Base-by-base conservation (phyloP, 306 rosid genomes). In the Cucurbita ficifolia region DNA sequence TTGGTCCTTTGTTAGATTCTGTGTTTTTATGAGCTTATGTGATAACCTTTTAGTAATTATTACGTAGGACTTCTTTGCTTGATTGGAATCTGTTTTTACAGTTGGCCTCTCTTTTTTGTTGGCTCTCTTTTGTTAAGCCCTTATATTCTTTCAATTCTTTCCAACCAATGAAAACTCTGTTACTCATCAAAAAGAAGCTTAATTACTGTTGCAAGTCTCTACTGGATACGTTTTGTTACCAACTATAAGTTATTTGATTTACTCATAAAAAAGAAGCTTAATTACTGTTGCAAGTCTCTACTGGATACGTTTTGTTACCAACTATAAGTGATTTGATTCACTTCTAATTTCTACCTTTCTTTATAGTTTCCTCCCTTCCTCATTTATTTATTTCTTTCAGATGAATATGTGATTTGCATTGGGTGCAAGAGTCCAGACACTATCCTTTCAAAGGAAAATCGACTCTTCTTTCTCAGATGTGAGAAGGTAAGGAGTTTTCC, bases 371-470 rank as follows among this genome's bases (percentile, higher is more conserved):
- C 45, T 8, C 1, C 38, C 52, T 13, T 45, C 58, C 57, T 14
- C 21, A 17, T 16, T 63, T 64, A 40, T 17, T 35, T 38, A 22
- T 8, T 14, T 21, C 4, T 12, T 53, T 24, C 86, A 90, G 97
- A 90, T 77, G 98, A 94, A 61, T 92, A 92, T 77, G 96, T 89
- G 61, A 92, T 89, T 76, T 89, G 96, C 79, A 36, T 92, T 58
- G 97, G 97, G 73, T 92, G 96, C 87, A 92, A 92, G 81, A 89
- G 97, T 80, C 99, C 97, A 0, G 98, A 94, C 86, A 94, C 98
- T 7, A 87, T 90, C 64, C 97, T 94, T 60, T 79, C 96, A 4
- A 94, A 94, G 90, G 98, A 94, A 85, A 94, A 94, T 52, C 97
- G 98, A 39, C 86, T 94, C 10, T 94, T 90, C 88, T 94, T 94